A percentile compares a stretch with the other conserved stretches of the same genome.
Evolutionary conservation across 768 basidiomycete genomes (phyloP).

Genomic region (Vararia minispora): DNA sequence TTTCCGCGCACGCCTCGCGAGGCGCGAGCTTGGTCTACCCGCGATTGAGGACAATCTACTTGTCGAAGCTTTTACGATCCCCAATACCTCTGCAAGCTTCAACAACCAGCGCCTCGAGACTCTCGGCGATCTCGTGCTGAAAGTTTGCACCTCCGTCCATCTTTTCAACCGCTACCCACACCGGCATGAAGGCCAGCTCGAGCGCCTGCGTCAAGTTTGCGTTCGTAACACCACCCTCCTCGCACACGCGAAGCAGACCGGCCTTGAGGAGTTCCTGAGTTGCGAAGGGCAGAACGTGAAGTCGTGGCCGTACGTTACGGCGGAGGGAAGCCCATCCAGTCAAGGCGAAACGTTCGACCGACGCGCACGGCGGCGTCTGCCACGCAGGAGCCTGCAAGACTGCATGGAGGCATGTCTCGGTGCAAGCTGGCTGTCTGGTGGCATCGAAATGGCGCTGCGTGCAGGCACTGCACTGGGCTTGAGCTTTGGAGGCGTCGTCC

Average conservation of each 20-base stretch:
- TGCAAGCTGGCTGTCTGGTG: conserved; percentile 63
- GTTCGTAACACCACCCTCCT: conserved; percentile 68
- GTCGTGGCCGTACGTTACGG: conserved; percentile 46
- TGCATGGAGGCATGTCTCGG: conserved; percentile 84
- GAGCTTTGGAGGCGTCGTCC: conserved; percentile 57
- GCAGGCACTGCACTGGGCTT: conserved; percentile 57
- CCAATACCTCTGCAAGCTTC: conserved; percentile 48
- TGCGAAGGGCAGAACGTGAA: conserved; percentile 42
- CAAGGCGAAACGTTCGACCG: conserved; percentile 17
- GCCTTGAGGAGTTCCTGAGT: conserved; percentile 53
- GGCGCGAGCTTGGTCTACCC: conserved; percentile 48
- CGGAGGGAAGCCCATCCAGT: conserved; percentile 25
- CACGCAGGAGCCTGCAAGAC: conserved; percentile 70
- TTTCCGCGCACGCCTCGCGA: conserved; percentile 46
- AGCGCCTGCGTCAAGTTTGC: conserved; percentile 46
- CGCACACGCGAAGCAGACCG: conserved; percentile 49
- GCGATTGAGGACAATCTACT: conserved; percentile 45
- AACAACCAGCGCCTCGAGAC: conserved; percentile 85
- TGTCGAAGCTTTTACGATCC: conserved; percentile 68
- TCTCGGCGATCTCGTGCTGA: conserved; percentile 74
- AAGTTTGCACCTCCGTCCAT: conserved; percentile 66
- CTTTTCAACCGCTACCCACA: conserved; percentile 66
- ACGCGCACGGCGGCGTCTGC: conserved; percentile 35
- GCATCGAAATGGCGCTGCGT: conserved; percentile 55
- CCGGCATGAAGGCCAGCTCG: conserved; percentile 77